These are phyloP conservation scores for Aspergillus sp. DNA, from an alignment of 2,329 filamentous ascomycete genomes.

Conservation along the genomic window DNA sequence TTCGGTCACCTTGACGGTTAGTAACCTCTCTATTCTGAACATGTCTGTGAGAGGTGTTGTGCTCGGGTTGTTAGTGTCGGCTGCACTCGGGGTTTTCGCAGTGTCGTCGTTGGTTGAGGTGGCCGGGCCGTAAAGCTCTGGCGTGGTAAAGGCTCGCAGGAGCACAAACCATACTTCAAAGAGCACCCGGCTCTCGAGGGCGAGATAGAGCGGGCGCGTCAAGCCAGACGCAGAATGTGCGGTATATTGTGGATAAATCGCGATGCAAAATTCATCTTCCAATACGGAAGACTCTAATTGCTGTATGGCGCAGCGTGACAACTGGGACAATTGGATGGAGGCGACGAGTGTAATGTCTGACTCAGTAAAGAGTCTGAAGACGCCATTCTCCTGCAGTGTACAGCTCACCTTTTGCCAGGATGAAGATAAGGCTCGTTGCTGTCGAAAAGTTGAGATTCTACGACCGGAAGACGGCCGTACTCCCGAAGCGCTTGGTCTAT, in stretches of 20 bases:
- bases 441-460: conserved; percentile 54
- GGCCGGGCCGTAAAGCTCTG: conserved; percentile 79
- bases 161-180: conserved; percentile 98
- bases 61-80: conserved; percentile 26
- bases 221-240: conserved; percentile 71
- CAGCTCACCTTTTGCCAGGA: conserved; percentile 89
- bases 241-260: conserved; percentile 91
- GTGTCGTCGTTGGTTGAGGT: conserved; percentile 43
- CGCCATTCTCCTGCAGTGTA: conserved; percentile 90
- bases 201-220: conserved; percentile 84
- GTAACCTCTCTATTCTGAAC: conserved; percentile 65
- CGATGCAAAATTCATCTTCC: conserved; percentile 90
- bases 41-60: conserved; percentile 53
- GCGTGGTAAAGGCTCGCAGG: conserved; percentile 84
- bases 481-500: conserved; percentile 62
- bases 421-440: conserved; percentile 58
- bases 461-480: conserved; percentile 35
- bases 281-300: conserved; percentile 86
- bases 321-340: conserved; percentile 80
- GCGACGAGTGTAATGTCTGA: conserved; percentile 77
- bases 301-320: conserved; percentile 88
- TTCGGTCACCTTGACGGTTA: conserved; percentile 62
- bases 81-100: conserved; percentile 30
- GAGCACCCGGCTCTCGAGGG: conserved; percentile 80
- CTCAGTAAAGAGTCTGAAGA: conserved; percentile 87